Evolutionary conservation across 2,329 filamentous ascomycete genomes (phyloP).

Genomic region (Nigrograna mackinnonii): DNA sequence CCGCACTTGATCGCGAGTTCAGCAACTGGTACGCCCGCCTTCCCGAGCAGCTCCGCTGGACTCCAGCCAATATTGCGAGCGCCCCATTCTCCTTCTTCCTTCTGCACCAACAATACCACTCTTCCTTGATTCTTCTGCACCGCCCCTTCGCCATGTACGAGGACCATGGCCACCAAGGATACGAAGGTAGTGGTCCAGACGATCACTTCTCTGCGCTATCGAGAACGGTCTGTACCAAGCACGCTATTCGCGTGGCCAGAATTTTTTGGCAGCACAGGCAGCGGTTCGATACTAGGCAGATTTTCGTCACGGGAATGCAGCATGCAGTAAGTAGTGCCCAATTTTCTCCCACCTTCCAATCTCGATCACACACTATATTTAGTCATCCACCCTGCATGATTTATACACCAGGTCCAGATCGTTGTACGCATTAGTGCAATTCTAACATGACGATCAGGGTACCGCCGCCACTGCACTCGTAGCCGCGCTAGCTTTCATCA

Average conservation of each 20-base stretch:
- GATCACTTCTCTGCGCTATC: conserved; percentile 52
- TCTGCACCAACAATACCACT: conserved; percentile 60
- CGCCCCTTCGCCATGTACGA: conserved; percentile 58
- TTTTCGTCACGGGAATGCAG: conserved; percentile 56
- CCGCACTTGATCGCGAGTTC: conserved; percentile 57
- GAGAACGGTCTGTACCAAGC: conserved; percentile 58
- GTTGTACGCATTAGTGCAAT: background rate
- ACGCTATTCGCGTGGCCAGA: conserved; percentile 56
- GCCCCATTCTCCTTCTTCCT: conserved; percentile 53
- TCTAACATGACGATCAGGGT: conserved; percentile 34
- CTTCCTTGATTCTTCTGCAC: conserved; percentile 57
- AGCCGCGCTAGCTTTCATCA: conserved; percentile 48
- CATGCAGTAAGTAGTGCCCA: conserved; percentile 46
- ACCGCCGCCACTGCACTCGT: conserved; percentile 59
- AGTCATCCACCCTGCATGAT: no score
- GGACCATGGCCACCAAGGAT: conserved; percentile 38
- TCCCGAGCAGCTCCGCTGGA: conserved; percentile 48
- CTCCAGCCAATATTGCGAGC: conserved; percentile 35
- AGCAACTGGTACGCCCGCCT: conserved; percentile 59
- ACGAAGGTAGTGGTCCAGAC: conserved; percentile 38
- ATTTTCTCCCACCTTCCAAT: background rate
- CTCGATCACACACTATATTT: background rate
- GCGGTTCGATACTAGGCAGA: conserved; percentile 55
- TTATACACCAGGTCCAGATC: background rate
- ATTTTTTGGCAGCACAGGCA: conserved; percentile 61